Evolutionary conservation across 2,329 filamentous ascomycete genomes (phyloP).

Genomic region (Phoma herbarum): DNA sequence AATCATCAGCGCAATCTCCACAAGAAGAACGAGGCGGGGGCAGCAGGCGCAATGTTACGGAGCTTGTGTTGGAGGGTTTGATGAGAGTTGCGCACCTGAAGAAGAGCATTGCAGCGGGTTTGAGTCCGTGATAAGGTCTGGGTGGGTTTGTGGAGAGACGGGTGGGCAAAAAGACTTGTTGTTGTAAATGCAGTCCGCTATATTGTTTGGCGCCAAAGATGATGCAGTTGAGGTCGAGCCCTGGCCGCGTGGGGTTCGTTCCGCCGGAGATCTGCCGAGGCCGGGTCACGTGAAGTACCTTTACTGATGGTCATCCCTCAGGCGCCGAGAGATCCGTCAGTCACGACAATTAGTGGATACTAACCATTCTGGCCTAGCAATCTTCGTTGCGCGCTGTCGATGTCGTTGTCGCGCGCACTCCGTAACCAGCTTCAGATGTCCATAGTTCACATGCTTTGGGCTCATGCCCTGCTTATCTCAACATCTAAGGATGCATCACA

Average conservation of each 20-base stretch:
- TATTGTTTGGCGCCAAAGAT: conserved; percentile 16
- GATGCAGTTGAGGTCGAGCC: conserved; percentile 18
- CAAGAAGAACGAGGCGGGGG: not conserved
- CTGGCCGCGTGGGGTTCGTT: conserved; percentile 32
- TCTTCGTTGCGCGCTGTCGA: no score
- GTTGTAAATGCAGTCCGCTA: conserved; percentile 5
- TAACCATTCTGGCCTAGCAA: no score
- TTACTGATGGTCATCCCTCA: not conserved
- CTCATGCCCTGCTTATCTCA: no score
- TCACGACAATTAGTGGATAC: no score
- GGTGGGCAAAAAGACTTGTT: no score
- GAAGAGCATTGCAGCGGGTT: conserved; percentile 58
- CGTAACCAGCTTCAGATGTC: no score
- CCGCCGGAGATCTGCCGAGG: conserved; percentile 30
- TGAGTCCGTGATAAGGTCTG: no score
- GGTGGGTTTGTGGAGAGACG: no score
- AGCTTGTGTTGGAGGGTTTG: not conserved
- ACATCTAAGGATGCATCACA: no score
- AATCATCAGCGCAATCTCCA: conserved; percentile 4
- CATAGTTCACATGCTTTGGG: no score
- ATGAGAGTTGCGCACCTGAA: conserved; percentile 55
- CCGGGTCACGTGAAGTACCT: conserved; percentile 3
- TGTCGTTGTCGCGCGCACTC: no score
- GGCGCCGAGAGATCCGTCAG: no score
- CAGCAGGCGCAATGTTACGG: not conserved